Evolutionary conservation across 441 rosid species (phyloP).

Genomic region (Populus hybrid): DNA sequence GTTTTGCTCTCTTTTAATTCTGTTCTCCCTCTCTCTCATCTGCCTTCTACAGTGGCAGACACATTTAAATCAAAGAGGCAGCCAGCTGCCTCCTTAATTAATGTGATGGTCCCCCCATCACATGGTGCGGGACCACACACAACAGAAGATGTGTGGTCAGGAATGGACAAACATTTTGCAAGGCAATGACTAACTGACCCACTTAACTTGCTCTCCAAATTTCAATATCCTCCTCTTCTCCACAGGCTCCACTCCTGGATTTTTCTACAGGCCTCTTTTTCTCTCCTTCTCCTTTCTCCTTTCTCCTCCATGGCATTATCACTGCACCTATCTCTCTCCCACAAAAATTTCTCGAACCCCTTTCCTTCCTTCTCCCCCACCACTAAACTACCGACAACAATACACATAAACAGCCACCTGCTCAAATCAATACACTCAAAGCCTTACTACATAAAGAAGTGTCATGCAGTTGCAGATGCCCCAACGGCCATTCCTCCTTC

Average conservation of each 20-base stretch:
- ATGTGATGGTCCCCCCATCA: no score
- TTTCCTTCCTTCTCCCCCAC: background rate
- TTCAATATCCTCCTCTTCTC: background rate
- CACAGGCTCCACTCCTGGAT: background rate
- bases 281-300: slow-evolving; percentile 16
- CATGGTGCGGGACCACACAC: no score
- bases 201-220: background rate
- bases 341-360: background rate
- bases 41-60: no score
- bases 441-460: slow-evolving; percentile 28
- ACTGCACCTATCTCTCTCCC: background rate
- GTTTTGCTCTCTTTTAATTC: no score
- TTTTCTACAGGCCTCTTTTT: background rate
- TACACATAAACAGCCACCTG: background rate
- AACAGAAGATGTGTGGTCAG: background rate
- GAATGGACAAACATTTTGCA: background rate
- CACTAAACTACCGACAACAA: background rate
- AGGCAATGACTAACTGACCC: background rate
- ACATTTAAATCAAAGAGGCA: no score
- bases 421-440: background rate
- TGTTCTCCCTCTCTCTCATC: no score
- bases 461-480: slow-evolving; percentile 36
- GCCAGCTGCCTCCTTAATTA: no score
- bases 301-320: slow-evolving; percentile 31
- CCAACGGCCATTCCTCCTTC: background rate